Evolutionary conservation across 2,329 filamentous ascomycete genomes (phyloP).

Genomic region (Leptographium procerum): DNA sequence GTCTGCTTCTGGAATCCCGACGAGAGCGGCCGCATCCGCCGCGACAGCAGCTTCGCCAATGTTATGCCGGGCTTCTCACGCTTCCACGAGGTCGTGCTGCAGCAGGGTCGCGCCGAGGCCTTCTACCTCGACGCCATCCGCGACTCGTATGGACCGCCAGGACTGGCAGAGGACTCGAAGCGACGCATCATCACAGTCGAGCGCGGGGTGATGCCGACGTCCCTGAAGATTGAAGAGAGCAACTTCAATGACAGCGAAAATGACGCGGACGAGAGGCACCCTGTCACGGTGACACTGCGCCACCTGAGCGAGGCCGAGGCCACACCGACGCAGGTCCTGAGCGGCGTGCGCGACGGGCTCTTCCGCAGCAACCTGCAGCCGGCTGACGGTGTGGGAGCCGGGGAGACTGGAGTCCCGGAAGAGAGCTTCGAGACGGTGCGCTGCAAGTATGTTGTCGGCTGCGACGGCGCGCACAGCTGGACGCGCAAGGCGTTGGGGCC

Average conservation of each 20-base stretch:
- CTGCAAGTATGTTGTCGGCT: conserved; percentile 55
- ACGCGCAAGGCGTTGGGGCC: conserved; percentile 42
- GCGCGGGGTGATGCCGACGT: conserved; percentile 41
- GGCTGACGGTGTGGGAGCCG: conserved; percentile 30
- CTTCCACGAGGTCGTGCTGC: conserved; percentile 55
- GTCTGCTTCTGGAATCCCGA: conserved; percentile 53
- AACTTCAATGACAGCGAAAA: conserved; percentile 17
- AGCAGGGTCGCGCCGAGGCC: conserved; percentile 59
- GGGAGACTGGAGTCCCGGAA: background rate
- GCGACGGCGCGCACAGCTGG: conserved; percentile 59
- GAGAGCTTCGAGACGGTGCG: conserved; percentile 32
- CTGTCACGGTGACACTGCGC: conserved; percentile 44
- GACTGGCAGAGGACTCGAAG: too few species aligned
- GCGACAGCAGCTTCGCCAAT: conserved; percentile 51
- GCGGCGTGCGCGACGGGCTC: conserved; percentile 35
- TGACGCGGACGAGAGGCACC: conserved; percentile 40
- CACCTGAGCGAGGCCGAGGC: conserved; percentile 44
- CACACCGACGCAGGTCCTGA: conserved; percentile 26
- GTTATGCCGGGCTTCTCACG: conserved; percentile 49
- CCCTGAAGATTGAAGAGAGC: conserved; percentile 36
- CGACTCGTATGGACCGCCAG: too few species aligned
- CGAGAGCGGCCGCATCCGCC: conserved; percentile 40
- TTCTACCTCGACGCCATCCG: conserved; percentile 34
- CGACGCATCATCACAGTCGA: conserved; percentile 38
- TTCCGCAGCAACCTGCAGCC: conserved; percentile 43